A percentile compares a stretch with the other conserved stretches of the same genome.
Evolutionary conservation across 805 yeast species (phyloP).

Genomic region (Saccharomycopsis schoenii): DNA sequence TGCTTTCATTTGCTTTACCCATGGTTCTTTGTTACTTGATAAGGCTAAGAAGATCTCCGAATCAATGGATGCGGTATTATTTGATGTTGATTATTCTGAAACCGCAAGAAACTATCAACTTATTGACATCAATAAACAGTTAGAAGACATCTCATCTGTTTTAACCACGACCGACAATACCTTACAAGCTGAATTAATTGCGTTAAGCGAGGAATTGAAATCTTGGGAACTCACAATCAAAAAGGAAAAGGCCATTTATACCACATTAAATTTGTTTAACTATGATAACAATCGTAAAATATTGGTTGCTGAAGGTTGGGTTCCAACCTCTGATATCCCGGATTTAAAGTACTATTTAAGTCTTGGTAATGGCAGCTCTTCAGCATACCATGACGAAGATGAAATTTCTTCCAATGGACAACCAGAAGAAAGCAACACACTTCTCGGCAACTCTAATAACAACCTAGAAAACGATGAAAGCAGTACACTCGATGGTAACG

Average conservation of each 20-base stretch:
- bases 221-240: conserved; percentile 46
- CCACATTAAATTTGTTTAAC: conserved; percentile 54
- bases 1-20: conserved; percentile 60
- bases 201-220: conserved; percentile 50
- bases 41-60: conserved; percentile 58
- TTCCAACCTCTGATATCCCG: conserved; percentile 44
- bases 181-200: conserved; percentile 54
- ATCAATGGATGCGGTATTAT: conserved; percentile 56
- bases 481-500: not conserved
- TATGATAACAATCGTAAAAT: conserved; percentile 59
- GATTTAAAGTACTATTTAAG: conserved; percentile 37
- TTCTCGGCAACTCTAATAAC: not conserved
- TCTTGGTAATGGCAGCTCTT: conserved; percentile 20
- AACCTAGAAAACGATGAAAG: not conserved
- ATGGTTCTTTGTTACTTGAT: conserved; percentile 51
- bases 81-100: conserved; percentile 39
- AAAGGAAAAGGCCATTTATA: conserved; percentile 49
- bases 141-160: conserved; percentile 41
- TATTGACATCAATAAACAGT: conserved; percentile 29
- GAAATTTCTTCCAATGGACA: not conserved
- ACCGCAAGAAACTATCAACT: conserved; percentile 31
- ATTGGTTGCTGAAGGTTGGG: conserved; percentile 69
- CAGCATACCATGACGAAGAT: conserved; percentile 11
- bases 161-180: conserved; percentile 42
- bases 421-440: not conserved